A percentile compares a stretch with the other conserved stretches of the same genome.
Conservation (phyloP, 2,329 filamentous ascomycete genomes). For the Phyllosticta citribraziliensis region DNA sequence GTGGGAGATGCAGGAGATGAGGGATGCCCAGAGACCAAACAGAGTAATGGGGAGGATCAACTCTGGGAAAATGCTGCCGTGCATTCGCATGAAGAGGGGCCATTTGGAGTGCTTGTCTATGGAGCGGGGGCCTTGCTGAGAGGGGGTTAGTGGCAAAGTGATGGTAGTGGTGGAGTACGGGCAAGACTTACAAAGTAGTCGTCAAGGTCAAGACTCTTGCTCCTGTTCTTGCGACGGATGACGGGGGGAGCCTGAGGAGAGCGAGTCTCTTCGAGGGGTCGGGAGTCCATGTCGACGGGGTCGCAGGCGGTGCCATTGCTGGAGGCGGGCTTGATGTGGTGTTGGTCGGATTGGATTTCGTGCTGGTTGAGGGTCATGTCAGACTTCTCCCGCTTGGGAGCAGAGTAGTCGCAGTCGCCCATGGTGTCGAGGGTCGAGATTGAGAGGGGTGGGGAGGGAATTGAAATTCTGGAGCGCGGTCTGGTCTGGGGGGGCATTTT, state of each 20-base stretch:
- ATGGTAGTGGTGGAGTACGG: constrained; percentile 13
- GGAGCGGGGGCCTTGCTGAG: constrained; percentile 49
- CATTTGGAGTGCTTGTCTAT: constrained; percentile 66
- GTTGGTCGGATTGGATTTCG: neutral
- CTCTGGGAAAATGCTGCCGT: constrained; percentile 64
- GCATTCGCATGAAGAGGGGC: constrained; percentile 65
- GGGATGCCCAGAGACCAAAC: constrained; percentile 55
- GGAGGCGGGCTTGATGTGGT: neutral
- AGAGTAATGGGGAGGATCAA: constrained; percentile 60
- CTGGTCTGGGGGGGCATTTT: neutral
- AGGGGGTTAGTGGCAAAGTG: constrained; percentile 1
- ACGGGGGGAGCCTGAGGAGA: neutral
- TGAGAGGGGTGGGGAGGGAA: neutral
- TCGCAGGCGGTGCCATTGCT: constrained; percentile 5
- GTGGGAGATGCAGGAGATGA: constrained; percentile 46
- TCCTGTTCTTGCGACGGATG: constrained; percentile 17
- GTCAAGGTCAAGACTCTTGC: constrained; percentile 35
- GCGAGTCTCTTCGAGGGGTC: constrained; percentile 2
- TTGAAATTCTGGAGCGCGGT: neutral
- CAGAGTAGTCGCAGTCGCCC: neutral
- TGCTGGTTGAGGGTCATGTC: constrained; percentile 1
- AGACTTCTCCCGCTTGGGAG: neutral
- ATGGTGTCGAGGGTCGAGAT: neutral
- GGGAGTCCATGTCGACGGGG: constrained; percentile 1
- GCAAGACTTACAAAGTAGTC: constrained; percentile 47